These are phyloP conservation scores for Pichia norvegensis DNA, from an alignment of 1,139 yeast genomes.

Conservation along the genomic window DNA sequence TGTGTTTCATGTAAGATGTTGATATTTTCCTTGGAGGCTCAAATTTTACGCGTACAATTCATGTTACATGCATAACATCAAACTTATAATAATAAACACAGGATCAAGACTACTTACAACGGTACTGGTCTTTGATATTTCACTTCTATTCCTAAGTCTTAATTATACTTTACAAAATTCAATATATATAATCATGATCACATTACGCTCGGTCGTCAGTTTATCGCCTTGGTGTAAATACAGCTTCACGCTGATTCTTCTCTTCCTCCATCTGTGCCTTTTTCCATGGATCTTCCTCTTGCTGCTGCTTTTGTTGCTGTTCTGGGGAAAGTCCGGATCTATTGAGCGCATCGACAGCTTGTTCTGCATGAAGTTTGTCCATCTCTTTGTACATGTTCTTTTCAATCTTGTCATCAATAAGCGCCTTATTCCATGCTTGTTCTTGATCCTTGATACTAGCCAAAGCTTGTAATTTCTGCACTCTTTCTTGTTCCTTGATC, in stretches of 20 bases:
- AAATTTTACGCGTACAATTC: too few relatives aligned
- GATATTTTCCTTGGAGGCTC: not conserved
- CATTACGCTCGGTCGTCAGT: too few relatives aligned
- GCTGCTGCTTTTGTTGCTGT: not conserved
- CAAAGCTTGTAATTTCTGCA: slow-evolving; percentile 44
- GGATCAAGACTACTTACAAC: too few relatives aligned
- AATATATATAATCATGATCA: too few relatives aligned
- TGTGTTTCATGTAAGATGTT: not conserved
- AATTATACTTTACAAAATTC: too few relatives aligned
- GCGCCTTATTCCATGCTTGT: slow-evolving; percentile 24
- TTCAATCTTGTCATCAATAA: slow-evolving; percentile 13
- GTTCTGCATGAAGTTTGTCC: slow-evolving; percentile 1
- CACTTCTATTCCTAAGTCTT: too few relatives aligned
- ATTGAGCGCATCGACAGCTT: slow-evolving; percentile 7
- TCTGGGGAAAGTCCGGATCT: slow-evolving; percentile 2
- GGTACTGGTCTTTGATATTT: too few relatives aligned
- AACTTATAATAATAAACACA: too few relatives aligned
- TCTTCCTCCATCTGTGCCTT: not conserved
- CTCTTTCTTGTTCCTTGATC: slow-evolving; percentile 48
- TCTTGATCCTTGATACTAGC: slow-evolving; percentile 56
- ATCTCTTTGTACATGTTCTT: slow-evolving; percentile 19
- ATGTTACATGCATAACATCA: too few relatives aligned
- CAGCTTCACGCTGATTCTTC: not conserved
- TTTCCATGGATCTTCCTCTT: slow-evolving; percentile 4
- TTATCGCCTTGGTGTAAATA: not conserved